Evolutionary conservation across 257 asterid genomes (phyloP).

Genomic region (Nicotiana tomentosiformis): DNA sequence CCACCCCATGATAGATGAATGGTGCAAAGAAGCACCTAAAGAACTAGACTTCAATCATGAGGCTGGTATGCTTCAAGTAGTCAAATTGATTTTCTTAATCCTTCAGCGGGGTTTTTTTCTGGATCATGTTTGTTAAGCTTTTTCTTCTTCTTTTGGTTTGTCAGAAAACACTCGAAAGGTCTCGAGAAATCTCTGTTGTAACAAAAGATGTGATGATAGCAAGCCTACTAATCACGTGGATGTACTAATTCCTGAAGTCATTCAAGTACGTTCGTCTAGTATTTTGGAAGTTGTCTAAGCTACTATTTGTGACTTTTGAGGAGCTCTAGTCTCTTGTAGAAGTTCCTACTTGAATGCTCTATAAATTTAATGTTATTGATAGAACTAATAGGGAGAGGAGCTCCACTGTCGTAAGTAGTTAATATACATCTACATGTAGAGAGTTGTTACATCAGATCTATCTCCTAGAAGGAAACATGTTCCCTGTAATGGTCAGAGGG

Average conservation of each 20-base stretch:
- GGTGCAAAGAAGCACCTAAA: conserved; percentile 99
- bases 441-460: neutral
- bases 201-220: conserved; percentile 31
- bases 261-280: conserved; percentile 49
- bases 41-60: conserved; percentile 86
- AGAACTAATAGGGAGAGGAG: neutral
- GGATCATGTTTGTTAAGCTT: neutral
- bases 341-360: conserved; percentile 1
- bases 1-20: conserved; percentile 94
- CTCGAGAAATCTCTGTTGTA: conserved; percentile 71
- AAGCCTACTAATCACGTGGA: conserved; percentile 52
- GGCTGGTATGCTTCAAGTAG: conserved; percentile 62
- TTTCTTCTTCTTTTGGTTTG: conserved; percentile 29
- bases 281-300: neutral
- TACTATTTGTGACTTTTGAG: neutral
- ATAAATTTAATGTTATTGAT: neutral
- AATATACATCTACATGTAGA: neutral
- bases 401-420: neutral
- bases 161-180: conserved; percentile 78
- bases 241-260: conserved; percentile 88
- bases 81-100: conserved; percentile 9
- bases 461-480: neutral
- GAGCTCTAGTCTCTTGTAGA: neutral
- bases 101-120: neutral
- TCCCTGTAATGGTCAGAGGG: neutral